Conservation (phyloP, 345 rosid species). For the rapeseed (Brassica napus) region DNA sequence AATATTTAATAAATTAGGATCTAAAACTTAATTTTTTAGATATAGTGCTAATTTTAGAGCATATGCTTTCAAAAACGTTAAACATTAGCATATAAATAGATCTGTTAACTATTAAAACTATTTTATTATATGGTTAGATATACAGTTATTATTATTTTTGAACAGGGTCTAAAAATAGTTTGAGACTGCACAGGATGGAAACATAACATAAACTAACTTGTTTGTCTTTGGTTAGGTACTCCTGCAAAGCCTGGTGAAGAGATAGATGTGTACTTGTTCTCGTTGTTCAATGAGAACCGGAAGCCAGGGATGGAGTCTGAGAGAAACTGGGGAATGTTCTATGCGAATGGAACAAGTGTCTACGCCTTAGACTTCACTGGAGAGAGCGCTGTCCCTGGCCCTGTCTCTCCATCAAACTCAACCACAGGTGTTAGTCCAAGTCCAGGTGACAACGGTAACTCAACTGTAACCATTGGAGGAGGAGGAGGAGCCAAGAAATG, state of each 20-base stretch:
- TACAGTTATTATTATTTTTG: too few species aligned
- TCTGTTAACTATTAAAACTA: too few species aligned
- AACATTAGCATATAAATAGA: background rate
- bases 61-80: too few species aligned
- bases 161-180: background rate
- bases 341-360: slow-evolving; percentile 73
- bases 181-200: too few species aligned
- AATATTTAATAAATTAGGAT: background rate
- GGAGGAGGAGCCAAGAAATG: slow-evolving; percentile 45
- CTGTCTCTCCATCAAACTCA: slow-evolving; percentile 46
- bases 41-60: background rate
- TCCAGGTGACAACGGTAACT: slow-evolving; percentile 26
- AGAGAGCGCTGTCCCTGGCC: slow-evolving; percentile 41
- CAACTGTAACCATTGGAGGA: slow-evolving; percentile 23
- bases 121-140: too few species aligned
- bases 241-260: slow-evolving; percentile 86
- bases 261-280: slow-evolving; percentile 82
- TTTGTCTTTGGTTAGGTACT: slow-evolving; percentile 35
- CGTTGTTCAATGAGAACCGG: slow-evolving; percentile 85
- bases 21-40: background rate
- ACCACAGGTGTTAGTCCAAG: slow-evolving; percentile 44
- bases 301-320: slow-evolving; percentile 87
- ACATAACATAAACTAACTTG: too few species aligned
- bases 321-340: slow-evolving; percentile 91
- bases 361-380: slow-evolving; percentile 83